These are phyloP conservation scores for Fusarium armeniacum DNA, from an alignment of 2,329 filamentous ascomycete species.

Conservation along the genomic window DNA sequence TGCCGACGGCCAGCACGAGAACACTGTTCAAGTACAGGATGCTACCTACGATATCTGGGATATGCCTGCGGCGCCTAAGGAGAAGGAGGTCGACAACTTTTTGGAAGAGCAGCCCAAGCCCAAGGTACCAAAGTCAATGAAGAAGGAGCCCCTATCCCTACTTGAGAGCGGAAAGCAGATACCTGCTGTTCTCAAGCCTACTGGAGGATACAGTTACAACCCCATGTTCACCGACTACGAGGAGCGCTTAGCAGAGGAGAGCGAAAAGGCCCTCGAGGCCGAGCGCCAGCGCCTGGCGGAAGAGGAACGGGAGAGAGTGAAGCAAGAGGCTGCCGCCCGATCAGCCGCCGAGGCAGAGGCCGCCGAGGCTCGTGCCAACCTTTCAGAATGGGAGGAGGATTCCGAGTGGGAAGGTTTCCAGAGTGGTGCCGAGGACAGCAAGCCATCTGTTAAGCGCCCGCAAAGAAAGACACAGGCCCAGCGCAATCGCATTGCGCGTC, in stretches of 20 bases:
- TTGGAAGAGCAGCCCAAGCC: constrained; percentile 74
- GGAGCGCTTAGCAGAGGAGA: constrained; percentile 78
- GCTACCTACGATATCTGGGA: constrained; percentile 86
- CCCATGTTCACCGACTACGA: constrained; percentile 90
- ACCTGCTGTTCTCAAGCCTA: constrained; percentile 82
- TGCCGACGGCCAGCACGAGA: constrained; percentile 78
- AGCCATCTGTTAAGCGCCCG: constrained; percentile 75
- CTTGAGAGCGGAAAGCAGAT: constrained; percentile 84
- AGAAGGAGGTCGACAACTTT: constrained; percentile 65
- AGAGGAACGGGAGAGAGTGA: constrained; percentile 75
- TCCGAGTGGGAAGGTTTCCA: constrained; percentile 92
- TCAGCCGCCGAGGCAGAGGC: constrained; percentile 83
- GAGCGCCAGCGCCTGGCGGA: constrained; percentile 81
- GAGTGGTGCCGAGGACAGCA: constrained; percentile 80
- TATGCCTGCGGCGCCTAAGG: constrained; percentile 57
- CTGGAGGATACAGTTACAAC: constrained; percentile 92
- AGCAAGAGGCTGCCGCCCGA: constrained; percentile 74
- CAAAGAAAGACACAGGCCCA: constrained; percentile 88
- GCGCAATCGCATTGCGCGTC: constrained; percentile 87
- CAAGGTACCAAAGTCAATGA: constrained; percentile 81
- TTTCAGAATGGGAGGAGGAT: constrained; percentile 85
- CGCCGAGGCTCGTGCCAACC: constrained; percentile 73
- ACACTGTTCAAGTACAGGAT: constrained; percentile 68
- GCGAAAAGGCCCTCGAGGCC: constrained; percentile 81
- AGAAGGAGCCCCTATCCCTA: constrained; percentile 82